Conservation (phyloP, 768 basidiomycete species). For the Hemileccinum rubropunctum region DNA sequence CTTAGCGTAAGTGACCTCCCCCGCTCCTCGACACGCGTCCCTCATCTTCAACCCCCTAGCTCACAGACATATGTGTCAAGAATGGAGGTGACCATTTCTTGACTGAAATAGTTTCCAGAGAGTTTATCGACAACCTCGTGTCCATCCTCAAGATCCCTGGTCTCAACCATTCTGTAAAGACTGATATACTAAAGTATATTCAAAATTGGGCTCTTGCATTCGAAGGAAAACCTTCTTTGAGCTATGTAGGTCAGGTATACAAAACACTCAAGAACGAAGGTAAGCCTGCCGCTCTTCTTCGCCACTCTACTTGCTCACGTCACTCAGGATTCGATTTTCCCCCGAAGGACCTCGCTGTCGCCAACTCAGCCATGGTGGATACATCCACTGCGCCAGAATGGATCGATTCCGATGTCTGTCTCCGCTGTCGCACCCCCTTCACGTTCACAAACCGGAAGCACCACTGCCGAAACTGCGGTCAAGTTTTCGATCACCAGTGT, state of each 20-base stretch:
- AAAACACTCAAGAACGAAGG: conserved; percentile 74
- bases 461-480: conserved; percentile 97
- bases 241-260: conserved; percentile 79
- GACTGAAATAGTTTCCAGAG: conserved; percentile 76
- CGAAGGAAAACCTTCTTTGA: conserved; percentile 70
- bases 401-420: conserved; percentile 94
- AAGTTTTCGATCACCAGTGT: conserved; percentile 93
- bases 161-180: conserved; percentile 81
- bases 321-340: conserved; percentile 77
- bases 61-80: conserved; percentile 92
- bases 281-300: conserved; percentile 29
- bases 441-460: conserved; percentile 96
- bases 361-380: conserved; percentile 84
- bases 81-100: conserved; percentile 95
- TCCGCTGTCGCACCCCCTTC: conserved; percentile 88
- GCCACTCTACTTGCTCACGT: not conserved
- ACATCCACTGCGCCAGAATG: conserved; percentile 93
- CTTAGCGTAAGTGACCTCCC: conserved; percentile 58
- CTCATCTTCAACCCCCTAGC: conserved; percentile 39
- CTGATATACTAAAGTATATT: conserved; percentile 69
- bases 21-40: not conserved
- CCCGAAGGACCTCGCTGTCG: conserved; percentile 65
- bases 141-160: conserved; percentile 79
- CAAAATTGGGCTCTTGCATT: conserved; percentile 95
- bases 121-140: conserved; percentile 92